phyloP scores from a whole-genome alignment of 495 filamentous ascomycete genomes.

The Aspergillus biplanus region DNA sequence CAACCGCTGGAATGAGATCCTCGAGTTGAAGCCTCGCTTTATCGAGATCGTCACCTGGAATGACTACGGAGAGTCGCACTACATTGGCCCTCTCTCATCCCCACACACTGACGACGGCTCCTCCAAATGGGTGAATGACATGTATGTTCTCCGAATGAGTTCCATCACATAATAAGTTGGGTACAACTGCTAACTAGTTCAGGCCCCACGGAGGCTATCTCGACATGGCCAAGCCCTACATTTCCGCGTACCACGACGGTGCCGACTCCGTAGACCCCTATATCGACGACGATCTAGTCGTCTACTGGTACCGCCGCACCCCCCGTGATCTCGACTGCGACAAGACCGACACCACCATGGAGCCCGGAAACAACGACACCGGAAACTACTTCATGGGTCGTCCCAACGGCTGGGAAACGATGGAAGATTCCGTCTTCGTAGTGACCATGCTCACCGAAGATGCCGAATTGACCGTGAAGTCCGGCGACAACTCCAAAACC shows the following conservation, averaged over 20 bases:
- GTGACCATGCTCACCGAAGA: constrained; percentile 58
- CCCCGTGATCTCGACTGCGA: constrained; percentile 50
- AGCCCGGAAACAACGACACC: constrained; percentile 39
- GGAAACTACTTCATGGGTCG: constrained; percentile 59
- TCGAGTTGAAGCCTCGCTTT: constrained; percentile 51
- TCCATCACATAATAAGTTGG: no score
- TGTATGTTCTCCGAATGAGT: no score
- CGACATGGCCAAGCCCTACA: constrained; percentile 60
- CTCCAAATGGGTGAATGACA: constrained; percentile 63
- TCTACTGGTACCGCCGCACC: constrained; percentile 62
- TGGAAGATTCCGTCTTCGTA: constrained; percentile 58
- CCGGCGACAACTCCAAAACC: constrained; percentile 10
- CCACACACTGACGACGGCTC: constrained; percentile 57
- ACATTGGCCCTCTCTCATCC: constrained; percentile 45
- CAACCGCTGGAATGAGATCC: constrained; percentile 57
- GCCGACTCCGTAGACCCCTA: constrained; percentile 36
- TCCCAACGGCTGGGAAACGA: constrained; percentile 54
- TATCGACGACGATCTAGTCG: constrained; percentile 53
- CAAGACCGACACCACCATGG: constrained; percentile 55
- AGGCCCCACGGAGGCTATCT: constrained; percentile 60
- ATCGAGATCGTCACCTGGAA: constrained; percentile 71
- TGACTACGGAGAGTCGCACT: constrained; percentile 66
- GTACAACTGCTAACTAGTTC: constrained; percentile 15
- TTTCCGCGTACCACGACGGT: constrained; percentile 60
- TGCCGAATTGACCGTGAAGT: constrained; percentile 28